These are phyloP conservation scores for Chlorella sp. DNA, from an alignment of 139 green algal genomes.

Conservation along the genomic window DNA sequence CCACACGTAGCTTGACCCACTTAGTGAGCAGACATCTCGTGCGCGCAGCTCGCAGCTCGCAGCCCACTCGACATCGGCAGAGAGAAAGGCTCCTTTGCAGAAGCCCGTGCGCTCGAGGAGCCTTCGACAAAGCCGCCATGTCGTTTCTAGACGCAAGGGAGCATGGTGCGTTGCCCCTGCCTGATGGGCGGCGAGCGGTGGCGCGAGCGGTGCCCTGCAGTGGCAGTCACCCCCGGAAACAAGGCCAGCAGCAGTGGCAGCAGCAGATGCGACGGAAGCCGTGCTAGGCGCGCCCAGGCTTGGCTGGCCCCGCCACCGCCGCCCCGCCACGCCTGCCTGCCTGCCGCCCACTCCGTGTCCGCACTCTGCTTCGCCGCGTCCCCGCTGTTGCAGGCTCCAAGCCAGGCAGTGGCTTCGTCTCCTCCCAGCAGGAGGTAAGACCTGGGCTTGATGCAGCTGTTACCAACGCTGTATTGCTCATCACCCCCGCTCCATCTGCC, in stretches of 20 bases:
- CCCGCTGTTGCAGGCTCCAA: slow-evolving; percentile 71
- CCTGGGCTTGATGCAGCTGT: too few relatives aligned
- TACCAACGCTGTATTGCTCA: too few relatives aligned
- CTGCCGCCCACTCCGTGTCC: background rate
- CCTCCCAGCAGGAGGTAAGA: slow-evolving; percentile 80
- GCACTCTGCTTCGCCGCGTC: background rate
- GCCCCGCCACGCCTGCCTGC: background rate
- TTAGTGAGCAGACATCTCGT: too few relatives aligned
- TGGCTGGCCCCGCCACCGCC: background rate
- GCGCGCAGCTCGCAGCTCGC: too few relatives aligned
- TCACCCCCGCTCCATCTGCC: background rate
- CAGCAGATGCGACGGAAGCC: background rate
- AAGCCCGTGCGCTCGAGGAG: too few relatives aligned
- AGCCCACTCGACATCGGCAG: too few relatives aligned
- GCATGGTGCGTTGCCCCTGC: slow-evolving; percentile 50
- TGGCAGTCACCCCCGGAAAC: background rate
- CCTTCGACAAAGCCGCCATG: slow-evolving; percentile 57
- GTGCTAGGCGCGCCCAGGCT: too few relatives aligned
- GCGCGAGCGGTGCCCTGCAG: background rate
- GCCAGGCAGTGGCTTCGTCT: slow-evolving; percentile 82
- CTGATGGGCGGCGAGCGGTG: background rate
- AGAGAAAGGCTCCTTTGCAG: too few relatives aligned
- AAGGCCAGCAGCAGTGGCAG: background rate
- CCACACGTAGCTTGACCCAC: too few relatives aligned
- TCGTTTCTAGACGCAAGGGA: slow-evolving; percentile 88